Conservation (phyloP, 2,329 filamentous ascomycete species). For the Lachnellula occidentalis region DNA sequence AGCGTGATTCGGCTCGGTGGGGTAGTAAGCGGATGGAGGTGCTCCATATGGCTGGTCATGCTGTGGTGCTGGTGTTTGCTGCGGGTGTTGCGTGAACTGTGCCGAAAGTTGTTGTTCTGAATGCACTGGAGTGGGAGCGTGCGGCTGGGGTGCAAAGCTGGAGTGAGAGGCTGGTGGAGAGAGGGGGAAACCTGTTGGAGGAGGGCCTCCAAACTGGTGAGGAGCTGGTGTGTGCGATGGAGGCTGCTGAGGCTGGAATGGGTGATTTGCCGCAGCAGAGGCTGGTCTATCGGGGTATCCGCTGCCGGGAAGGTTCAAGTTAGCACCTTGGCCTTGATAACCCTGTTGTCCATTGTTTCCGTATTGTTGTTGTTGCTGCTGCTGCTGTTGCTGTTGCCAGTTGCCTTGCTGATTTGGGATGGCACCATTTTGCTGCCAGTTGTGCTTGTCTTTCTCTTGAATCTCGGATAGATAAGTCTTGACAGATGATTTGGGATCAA, state of each 20-base stretch:
- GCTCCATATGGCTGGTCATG: neutral
- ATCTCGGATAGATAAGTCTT: constrained; percentile 2
- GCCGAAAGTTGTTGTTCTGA: neutral
- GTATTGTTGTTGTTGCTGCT: neutral
- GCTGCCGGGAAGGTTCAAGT: neutral
- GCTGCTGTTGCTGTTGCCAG: constrained; percentile 1
- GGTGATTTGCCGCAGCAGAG: neutral
- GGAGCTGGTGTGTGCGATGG: neutral
- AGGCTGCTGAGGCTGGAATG: neutral
- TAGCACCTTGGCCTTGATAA: neutral
- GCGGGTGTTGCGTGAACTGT: neutral
- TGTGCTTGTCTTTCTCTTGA: neutral
- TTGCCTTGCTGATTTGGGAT: neutral
- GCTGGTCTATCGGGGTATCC: neutral
- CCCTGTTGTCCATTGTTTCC: neutral
- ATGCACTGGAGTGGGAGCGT: neutral
- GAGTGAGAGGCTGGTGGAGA: neutral
- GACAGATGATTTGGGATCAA: constrained; percentile 6
- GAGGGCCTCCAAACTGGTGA: neutral
- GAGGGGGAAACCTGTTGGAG: neutral
- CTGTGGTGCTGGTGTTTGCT: neutral
- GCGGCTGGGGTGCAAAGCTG: neutral
- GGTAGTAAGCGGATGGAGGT: neutral
- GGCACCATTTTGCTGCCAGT: neutral
- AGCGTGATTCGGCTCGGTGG: neutral